Conservation (phyloP, 2,329 filamentous ascomycete genomes). For the Coniochaeta sp. region DNA sequence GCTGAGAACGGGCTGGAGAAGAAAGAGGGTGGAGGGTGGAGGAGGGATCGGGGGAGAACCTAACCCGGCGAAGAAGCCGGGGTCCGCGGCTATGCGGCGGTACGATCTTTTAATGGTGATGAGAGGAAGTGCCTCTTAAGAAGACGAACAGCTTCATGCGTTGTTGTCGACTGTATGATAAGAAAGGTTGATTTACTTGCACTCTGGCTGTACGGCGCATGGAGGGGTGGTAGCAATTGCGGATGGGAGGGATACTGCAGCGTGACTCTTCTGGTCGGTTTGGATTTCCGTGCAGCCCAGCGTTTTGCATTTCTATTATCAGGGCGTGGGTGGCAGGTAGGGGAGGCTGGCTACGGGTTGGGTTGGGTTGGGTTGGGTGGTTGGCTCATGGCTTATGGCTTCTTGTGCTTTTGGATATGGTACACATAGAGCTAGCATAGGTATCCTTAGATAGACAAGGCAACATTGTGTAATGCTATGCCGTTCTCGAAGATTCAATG, state of each 20-base stretch:
- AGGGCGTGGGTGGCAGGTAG: background rate
- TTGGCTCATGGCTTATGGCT: too few species aligned
- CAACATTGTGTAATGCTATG: background rate
- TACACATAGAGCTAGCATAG: background rate
- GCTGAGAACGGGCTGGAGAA: background rate
- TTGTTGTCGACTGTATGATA: background rate
- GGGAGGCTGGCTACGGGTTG: too few species aligned
- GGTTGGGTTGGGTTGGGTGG: too few species aligned
- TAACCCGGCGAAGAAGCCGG: background rate
- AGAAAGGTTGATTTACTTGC: background rate
- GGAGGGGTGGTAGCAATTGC: background rate
- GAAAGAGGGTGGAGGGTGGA: background rate
- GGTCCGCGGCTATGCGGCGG: background rate
- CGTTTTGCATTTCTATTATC: background rate
- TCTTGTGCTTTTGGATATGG: background rate
- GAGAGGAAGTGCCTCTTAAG: background rate
- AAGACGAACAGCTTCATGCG: background rate
- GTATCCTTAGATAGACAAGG: background rate
- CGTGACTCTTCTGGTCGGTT: background rate
- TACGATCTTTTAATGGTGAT: background rate
- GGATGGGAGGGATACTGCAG: background rate
- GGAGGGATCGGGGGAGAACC: background rate
- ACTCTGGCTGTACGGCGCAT: background rate
- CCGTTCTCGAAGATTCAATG: background rate
- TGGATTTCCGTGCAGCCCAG: background rate